Percentiles rank a stretch among this genome's conserved stretches.
phyloP scores from a whole-genome alignment of 805 yeast genomes.

The Cyberlindnera suaveolens region DNA sequence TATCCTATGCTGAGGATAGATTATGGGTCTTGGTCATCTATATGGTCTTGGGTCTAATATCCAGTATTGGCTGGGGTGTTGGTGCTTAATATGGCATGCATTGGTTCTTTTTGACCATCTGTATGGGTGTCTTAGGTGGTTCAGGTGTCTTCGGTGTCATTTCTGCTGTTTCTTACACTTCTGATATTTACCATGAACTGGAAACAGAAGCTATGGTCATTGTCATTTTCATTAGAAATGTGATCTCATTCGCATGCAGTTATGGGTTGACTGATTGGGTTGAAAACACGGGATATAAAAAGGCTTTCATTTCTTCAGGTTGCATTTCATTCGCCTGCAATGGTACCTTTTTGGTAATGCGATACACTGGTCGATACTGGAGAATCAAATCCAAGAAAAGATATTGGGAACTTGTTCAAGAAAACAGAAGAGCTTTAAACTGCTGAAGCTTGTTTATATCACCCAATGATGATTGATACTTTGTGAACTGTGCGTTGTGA shows the following conservation, averaged over 20 bases:
- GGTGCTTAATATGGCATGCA: slow-evolving; percentile 49
- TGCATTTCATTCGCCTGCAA: slow-evolving; percentile 38
- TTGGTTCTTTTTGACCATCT: slow-evolving; percentile 51
- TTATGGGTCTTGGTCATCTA: slow-evolving; percentile 44
- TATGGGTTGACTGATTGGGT: slow-evolving; percentile 60
- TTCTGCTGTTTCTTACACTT: slow-evolving; percentile 45
- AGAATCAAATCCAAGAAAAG: slow-evolving; percentile 17
- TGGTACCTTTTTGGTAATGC: slow-evolving; percentile 19
- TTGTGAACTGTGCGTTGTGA: too few relatives aligned
- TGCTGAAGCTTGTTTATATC: too few relatives aligned
- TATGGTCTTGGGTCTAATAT: slow-evolving; percentile 45
- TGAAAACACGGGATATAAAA: slow-evolving; percentile 43
- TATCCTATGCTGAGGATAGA: slow-evolving; percentile 52
- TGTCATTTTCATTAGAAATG: slow-evolving; percentile 49
- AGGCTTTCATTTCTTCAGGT: slow-evolving; percentile 53
- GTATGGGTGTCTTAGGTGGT: slow-evolving; percentile 53
- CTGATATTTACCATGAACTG: slow-evolving; percentile 51
- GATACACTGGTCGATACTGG: slow-evolving; percentile 23
- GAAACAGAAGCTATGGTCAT: slow-evolving; percentile 50
- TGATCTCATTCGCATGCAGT: slow-evolving; percentile 52
- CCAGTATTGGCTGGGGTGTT: slow-evolving; percentile 57
- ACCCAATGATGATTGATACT: too few relatives aligned
- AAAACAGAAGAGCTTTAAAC: slow-evolving; percentile 8
- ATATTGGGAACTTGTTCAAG: slow-evolving; percentile 22
- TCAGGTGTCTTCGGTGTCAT: slow-evolving; percentile 47